Conservation (phyloP, 805 yeast species). For the Starmerella cellae region DNA sequence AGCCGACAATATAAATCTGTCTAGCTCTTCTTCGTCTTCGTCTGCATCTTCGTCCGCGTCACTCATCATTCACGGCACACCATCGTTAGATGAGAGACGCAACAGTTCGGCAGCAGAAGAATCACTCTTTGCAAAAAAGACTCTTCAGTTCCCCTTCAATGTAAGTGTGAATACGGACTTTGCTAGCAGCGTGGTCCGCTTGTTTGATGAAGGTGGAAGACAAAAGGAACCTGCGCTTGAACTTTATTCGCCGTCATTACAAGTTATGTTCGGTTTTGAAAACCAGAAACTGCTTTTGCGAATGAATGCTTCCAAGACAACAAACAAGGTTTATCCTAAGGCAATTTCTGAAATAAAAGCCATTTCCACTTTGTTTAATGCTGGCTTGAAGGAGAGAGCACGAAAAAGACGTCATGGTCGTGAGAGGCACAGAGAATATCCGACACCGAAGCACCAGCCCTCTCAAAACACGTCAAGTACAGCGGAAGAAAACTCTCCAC, state of each 20-base stretch:
- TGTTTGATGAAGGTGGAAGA: constrained; percentile 21
- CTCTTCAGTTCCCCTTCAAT: constrained; percentile 7
- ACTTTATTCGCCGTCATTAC: constrained; percentile 65
- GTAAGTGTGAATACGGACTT: constrained; percentile 10
- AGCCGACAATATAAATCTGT: background rate
- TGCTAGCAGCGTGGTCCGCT: constrained; percentile 14
- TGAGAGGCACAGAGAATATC: background rate
- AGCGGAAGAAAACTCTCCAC: no score
- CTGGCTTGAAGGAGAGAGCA: constrained; percentile 32
- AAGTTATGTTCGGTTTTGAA: constrained; percentile 40
- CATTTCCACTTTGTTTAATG: constrained; percentile 22
- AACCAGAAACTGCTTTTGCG: constrained; percentile 31
- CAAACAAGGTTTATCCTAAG: constrained; percentile 52
- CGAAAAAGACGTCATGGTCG: background rate
- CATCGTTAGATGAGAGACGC: background rate
- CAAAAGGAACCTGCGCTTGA: constrained; percentile 29
- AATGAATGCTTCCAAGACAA: constrained; percentile 52
- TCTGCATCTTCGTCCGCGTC: background rate
- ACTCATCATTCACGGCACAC: background rate
- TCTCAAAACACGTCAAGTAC: background rate
- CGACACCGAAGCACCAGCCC: background rate
- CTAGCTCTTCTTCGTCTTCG: background rate
- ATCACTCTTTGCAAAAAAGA: background rate
- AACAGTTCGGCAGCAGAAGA: background rate
- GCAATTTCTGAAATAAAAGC: constrained; percentile 47